Evolutionary conservation across 306 rosid species (phyloP), one percentile per base, ranked within the genome.

Genomic region (Mucuna pruriens): DNA sequence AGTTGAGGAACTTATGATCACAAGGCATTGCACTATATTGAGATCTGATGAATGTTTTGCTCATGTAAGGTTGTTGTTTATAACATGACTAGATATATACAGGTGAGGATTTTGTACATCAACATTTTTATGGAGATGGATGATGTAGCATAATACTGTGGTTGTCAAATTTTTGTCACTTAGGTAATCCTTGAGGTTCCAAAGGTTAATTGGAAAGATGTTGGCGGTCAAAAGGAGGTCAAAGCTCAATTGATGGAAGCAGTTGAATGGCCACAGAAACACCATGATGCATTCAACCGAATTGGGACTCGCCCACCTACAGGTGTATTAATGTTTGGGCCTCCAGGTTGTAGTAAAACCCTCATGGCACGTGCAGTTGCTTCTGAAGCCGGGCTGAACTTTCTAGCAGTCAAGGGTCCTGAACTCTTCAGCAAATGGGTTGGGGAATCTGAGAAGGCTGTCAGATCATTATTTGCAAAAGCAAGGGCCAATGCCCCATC

Each of bases 291-390:
- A 80, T 91, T 95, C 82, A 72, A 78, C 68, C 97, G 95, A 9
- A 91, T 93, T 76, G 97, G 99, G 77, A 88, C 90, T 80, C 86
- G 80, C 34, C 97, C 98, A 52, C 98, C 98, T 38, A 87, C 91
- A 33, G 99, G 97, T 31, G 83, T 93, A 33, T 80, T 93, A 86
- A 26, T 95, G 92, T 95, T 90, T 84, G 97, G 97, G 76, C 97
- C 98, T 81, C 98, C 99, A 75, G 99, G 99, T 70, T 95, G 99
- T 87, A 90, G 99, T 88, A 95, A 95, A 85, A 95, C 99, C 78
- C 97, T 89, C 65, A 85, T 95, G 90, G 99, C 97, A 87, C 92
- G 97, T 26, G 97, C 99, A 42, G 95, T 95, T 80, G 97, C 99
- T 84, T 91, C 97, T 76, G 91, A 93, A 82, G 97, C 97, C 36